Percentiles rank a stretch among this genome's conserved stretches.
Conservation (phyloP, 163 green algal genomes). For the Trebouxia gelatinosa region DNA sequence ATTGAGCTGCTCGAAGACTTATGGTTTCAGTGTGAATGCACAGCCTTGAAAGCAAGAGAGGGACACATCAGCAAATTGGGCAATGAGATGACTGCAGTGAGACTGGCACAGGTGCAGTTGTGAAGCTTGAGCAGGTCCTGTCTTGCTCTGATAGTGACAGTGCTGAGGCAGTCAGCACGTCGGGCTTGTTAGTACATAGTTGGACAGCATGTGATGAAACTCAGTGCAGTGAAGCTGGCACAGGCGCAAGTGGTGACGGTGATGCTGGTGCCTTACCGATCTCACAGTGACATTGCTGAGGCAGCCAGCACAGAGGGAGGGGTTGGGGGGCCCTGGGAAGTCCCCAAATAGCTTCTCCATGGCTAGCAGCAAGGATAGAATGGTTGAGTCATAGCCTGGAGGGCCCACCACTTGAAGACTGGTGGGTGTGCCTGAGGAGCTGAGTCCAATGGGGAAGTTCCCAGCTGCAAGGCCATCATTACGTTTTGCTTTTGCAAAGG, state of each 20-base stretch:
- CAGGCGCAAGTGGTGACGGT: no score
- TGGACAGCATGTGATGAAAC: neutral
- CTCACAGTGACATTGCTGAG: neutral
- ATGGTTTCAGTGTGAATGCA: no score
- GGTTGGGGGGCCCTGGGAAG: neutral
- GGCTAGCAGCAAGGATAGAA: slow-evolving; percentile 11
- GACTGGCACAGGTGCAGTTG: neutral
- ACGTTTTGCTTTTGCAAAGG: no score
- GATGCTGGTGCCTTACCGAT: no score
- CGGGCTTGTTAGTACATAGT: neutral
- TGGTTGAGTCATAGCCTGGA: slow-evolving; percentile 1
- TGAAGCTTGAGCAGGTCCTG: neutral
- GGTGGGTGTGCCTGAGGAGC: slow-evolving; percentile 1
- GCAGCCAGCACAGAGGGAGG: slow-evolving; percentile 7
- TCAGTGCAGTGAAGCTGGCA: neutral
- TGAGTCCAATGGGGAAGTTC: slow-evolving; percentile 15
- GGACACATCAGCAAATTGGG: neutral
- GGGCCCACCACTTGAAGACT: slow-evolving; percentile 4
- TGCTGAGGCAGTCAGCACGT: neutral
- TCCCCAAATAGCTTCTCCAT: slow-evolving; percentile 19
- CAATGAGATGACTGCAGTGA: neutral
- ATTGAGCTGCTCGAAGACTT: no score
- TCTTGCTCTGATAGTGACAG: neutral
- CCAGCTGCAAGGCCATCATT: slow-evolving; percentile 11
- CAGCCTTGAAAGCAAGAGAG: neutral